phyloP scores from a whole-genome alignment of 1,284 basidiomycete species.

The Cutaneotrichosporon sp. region DNA sequence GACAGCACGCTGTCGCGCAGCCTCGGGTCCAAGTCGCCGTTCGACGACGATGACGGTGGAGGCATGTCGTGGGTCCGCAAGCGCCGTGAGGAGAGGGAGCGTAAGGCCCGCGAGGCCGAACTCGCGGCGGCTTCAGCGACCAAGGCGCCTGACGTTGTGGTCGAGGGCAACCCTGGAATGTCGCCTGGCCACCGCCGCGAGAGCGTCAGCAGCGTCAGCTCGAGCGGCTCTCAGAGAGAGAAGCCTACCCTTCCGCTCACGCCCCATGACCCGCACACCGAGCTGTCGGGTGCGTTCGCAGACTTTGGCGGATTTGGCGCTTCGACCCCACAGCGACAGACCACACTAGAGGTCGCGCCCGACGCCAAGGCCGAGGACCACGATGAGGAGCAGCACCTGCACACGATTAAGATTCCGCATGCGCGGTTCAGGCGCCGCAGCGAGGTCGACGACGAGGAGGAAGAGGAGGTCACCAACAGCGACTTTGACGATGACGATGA shows the following conservation, averaged over 20 bases:
- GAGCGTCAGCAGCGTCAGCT: slow-evolving; percentile 12
- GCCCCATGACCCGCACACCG: slow-evolving; percentile 16
- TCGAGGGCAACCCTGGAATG: slow-evolving; percentile 8
- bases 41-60: slow-evolving; percentile 50
- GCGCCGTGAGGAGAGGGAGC: slow-evolving; percentile 46
- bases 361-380: slow-evolving; percentile 10
- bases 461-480: slow-evolving; percentile 37
- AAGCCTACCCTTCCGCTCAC: slow-evolving; percentile 14
- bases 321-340: not conserved
- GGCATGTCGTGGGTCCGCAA: slow-evolving; percentile 53
- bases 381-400: slow-evolving; percentile 18
- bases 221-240: slow-evolving; percentile 13
- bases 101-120: slow-evolving; percentile 28
- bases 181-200: slow-evolving; percentile 10
- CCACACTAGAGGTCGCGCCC: slow-evolving; percentile 9
- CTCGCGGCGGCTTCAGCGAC: slow-evolving; percentile 12
- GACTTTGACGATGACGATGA: slow-evolving; percentile 48
- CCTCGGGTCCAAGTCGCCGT: slow-evolving; percentile 15
- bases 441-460: slow-evolving; percentile 31
- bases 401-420: slow-evolving; percentile 12
- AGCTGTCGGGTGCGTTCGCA: slow-evolving; percentile 12
- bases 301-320: slow-evolving; percentile 9
- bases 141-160: not conserved
- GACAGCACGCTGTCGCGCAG: not conserved
- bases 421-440: slow-evolving; percentile 20